phyloP scores from a whole-genome alignment of 1,284 basidiomycete species.

The Malassezia psittaci region DNA sequence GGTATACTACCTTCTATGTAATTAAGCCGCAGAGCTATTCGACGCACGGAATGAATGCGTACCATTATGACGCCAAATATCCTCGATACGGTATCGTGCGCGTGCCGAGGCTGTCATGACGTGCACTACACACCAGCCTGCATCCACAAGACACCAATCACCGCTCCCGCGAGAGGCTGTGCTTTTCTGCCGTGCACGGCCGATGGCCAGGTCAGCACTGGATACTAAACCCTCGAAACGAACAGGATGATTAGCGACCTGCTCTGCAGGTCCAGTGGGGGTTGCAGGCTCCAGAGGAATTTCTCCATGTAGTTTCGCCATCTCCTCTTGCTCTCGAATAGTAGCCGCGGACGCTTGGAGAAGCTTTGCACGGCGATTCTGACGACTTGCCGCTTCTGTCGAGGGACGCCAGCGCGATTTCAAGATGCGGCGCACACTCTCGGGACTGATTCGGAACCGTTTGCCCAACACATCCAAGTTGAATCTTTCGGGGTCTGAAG shows the following conservation, averaged over 20 bases:
- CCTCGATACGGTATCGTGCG: constrained; percentile 37
- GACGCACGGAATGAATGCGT: not conserved
- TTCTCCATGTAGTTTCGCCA: constrained; percentile 7
- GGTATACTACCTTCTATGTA: too few species aligned
- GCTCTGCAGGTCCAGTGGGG: not conserved
- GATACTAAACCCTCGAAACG: constrained; percentile 39
- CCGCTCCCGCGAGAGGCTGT: constrained; percentile 34
- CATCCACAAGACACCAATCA: constrained; percentile 45
- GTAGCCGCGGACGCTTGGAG: not conserved
- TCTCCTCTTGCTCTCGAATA: constrained; percentile 10
- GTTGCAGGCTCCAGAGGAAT: not conserved
- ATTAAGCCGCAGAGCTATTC: not conserved
- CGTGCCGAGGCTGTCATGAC: constrained; percentile 41
- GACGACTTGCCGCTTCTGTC: constrained; percentile 6
- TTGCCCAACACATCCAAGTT: constrained; percentile 20
- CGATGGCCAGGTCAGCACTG: constrained; percentile 20
- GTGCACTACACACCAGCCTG: constrained; percentile 46
- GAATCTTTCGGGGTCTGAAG: constrained; percentile 37
- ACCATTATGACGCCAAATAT: constrained; percentile 29
- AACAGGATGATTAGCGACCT: constrained; percentile 21
- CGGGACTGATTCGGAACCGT: constrained; percentile 35
- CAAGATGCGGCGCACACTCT: constrained; percentile 39
- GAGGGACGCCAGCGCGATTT: constrained; percentile 14
- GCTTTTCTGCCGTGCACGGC: constrained; percentile 19
- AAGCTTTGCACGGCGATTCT: constrained; percentile 10